Conservation (phyloP, 2,329 filamentous ascomycete species). For the Furcasterigmium sp. region DNA sequence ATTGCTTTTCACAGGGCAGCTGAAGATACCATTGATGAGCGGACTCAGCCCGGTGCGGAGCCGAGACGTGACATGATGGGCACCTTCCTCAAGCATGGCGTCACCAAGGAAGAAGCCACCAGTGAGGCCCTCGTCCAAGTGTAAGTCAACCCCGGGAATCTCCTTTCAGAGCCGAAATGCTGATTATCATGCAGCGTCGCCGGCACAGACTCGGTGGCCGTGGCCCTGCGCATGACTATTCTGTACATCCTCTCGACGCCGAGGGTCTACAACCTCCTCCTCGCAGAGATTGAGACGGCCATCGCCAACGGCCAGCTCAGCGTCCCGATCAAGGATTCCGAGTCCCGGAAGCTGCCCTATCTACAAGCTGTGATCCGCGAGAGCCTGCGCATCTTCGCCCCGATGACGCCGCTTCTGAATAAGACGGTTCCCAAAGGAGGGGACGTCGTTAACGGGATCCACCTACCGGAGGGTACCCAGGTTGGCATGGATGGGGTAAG, state of each 20-base stretch:
- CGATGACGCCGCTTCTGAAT: slow-evolving; percentile 38
- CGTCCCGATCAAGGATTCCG: slow-evolving; percentile 24
- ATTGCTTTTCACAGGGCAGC: slow-evolving; percentile 6
- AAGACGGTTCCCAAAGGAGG: slow-evolving; percentile 47
- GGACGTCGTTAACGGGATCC: slow-evolving; percentile 43
- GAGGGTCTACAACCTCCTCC: slow-evolving; percentile 37
- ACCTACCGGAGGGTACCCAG: slow-evolving; percentile 45
- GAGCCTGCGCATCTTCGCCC: slow-evolving; percentile 30
- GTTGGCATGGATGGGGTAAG: slow-evolving; percentile 28
- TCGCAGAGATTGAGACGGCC: slow-evolving; percentile 34
- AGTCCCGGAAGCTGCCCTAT: slow-evolving; percentile 32
- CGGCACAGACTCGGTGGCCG: slow-evolving; percentile 54
- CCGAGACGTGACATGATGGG: slow-evolving; percentile 45
- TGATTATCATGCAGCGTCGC: slow-evolving; percentile 32
- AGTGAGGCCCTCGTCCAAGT: slow-evolving; percentile 40
- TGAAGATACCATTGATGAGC: slow-evolving; percentile 1
- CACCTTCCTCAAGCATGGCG: slow-evolving; percentile 32
- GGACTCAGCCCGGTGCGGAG: slow-evolving; percentile 12
- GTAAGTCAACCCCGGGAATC: slow-evolving; percentile 7
- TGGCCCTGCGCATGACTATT: slow-evolving; percentile 45
- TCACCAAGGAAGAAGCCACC: slow-evolving; percentile 31
- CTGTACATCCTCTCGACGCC: slow-evolving; percentile 47
- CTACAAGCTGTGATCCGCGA: slow-evolving; percentile 47
- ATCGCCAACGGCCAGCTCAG: slow-evolving; percentile 15
- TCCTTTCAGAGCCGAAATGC: neutral